A percentile compares a stretch with the other conserved stretches of the same genome.
These are phyloP conservation scores for Stropharia rugosoannulata DNA, from an alignment of 768 basidiomycete species.

Conservation along the genomic window DNA sequence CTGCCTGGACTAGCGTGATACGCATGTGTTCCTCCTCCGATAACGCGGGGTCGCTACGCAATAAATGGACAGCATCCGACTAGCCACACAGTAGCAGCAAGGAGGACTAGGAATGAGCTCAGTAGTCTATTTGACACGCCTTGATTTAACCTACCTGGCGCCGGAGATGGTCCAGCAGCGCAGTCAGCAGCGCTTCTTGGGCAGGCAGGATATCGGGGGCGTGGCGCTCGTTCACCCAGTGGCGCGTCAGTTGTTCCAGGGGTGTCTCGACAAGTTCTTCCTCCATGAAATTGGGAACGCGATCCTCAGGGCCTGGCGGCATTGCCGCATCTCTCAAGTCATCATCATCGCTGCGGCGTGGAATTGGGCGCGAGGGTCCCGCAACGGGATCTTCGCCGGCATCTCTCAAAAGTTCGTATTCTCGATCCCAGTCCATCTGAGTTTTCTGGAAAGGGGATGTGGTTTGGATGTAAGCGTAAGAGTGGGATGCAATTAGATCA, in stretches of 20 bases:
- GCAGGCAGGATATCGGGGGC: slow-evolving; percentile 78
- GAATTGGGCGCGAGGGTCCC: slow-evolving; percentile 10
- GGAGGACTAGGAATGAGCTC: slow-evolving; percentile 7
- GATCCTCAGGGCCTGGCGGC: slow-evolving; percentile 18
- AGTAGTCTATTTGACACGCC: not conserved
- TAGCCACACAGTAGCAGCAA: slow-evolving; percentile 66
- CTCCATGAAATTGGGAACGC: slow-evolving; percentile 13
- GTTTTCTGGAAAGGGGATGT: not conserved
- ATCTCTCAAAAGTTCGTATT: slow-evolving; percentile 28
- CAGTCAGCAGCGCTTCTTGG: slow-evolving; percentile 65
- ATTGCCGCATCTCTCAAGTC: slow-evolving; percentile 19
- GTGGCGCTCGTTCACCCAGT: slow-evolving; percentile 86
- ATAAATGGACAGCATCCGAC: slow-evolving; percentile 28
- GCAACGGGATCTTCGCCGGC: slow-evolving; percentile 8
- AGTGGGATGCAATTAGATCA: not conserved
- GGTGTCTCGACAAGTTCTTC: slow-evolving; percentile 48
- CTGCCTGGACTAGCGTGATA: slow-evolving; percentile 91
- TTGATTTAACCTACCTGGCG: slow-evolving; percentile 61
- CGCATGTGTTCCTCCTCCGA: slow-evolving; percentile 93
- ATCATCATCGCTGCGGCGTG: slow-evolving; percentile 29
- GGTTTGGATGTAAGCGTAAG: not conserved
- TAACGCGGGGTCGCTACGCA: slow-evolving; percentile 73
- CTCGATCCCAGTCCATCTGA: slow-evolving; percentile 38
- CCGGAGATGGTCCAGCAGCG: slow-evolving; percentile 72
- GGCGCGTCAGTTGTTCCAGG: slow-evolving; percentile 68